These are phyloP conservation scores for Nepenthes gracilis DNA, from an alignment of 148 eudicot species.

Conservation along the genomic window DNA sequence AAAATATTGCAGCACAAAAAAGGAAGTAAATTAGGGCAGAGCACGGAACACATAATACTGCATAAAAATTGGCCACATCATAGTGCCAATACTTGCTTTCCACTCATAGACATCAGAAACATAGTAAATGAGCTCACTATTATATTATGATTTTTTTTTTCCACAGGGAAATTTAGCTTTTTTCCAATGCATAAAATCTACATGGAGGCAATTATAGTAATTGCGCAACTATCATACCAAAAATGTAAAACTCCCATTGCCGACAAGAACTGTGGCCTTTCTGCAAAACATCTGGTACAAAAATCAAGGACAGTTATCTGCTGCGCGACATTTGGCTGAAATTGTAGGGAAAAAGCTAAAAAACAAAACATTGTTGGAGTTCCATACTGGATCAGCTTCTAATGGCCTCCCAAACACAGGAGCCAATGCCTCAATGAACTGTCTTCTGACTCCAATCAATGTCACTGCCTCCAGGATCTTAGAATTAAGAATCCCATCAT, in stretches of 20 bases:
- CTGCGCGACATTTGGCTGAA: neutral
- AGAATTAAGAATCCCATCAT: slow-evolving; percentile 6
- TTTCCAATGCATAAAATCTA: slow-evolving; percentile 1
- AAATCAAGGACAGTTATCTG: slow-evolving; percentile 6
- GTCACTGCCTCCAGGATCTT: slow-evolving; percentile 74
- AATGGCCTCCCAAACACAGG: slow-evolving; percentile 68
- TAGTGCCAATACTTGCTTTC: too few relatives aligned
- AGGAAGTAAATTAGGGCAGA: too few relatives aligned
- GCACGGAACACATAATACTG: too few relatives aligned
- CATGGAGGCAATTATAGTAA: neutral
- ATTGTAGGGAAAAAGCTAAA: neutral
- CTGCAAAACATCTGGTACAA: slow-evolving; percentile 72
- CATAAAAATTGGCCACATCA: too few relatives aligned
- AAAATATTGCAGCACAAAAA: too few relatives aligned
- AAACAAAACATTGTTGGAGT: neutral
- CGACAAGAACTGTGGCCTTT: slow-evolving; percentile 61
- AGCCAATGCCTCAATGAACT: slow-evolving; percentile 59
- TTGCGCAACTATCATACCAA: slow-evolving; percentile 37
- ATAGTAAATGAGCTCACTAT: neutral
- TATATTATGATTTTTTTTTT: too few relatives aligned
- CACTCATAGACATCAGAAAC: too few relatives aligned
- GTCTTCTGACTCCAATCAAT: slow-evolving; percentile 59
- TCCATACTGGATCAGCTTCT: slow-evolving; percentile 89
- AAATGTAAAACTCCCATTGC: slow-evolving; percentile 68
- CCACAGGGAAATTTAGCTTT: too few relatives aligned